phyloP scores from a whole-genome alignment of 495 filamentous ascomycete species.

The Aspergillus incahuasiensis region DNA sequence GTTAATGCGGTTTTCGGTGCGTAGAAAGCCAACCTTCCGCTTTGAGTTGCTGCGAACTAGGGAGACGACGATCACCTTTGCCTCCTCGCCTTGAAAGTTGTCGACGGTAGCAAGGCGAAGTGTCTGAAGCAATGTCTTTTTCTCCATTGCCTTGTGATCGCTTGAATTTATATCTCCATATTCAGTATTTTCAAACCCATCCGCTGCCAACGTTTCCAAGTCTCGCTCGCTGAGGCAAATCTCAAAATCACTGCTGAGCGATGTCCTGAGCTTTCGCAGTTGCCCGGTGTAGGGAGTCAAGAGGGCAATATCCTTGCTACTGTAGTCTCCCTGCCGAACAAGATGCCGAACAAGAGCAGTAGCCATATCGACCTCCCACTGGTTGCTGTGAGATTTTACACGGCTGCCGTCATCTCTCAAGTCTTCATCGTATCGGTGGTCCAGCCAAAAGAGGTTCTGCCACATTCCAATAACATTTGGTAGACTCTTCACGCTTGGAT shows the following conservation, averaged over 20 bases:
- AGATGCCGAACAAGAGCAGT: conserved; percentile 65
- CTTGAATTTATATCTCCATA: background rate
- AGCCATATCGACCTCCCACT: conserved; percentile 63
- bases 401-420: conserved; percentile 33
- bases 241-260: conserved; percentile 48
- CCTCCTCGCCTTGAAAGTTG: conserved; percentile 79
- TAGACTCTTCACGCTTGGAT: conserved; percentile 54
- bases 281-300: conserved; percentile 75
- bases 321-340: conserved; percentile 62
- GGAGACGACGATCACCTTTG: conserved; percentile 71
- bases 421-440: conserved; percentile 58
- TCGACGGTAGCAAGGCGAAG: conserved; percentile 68
- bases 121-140: background rate
- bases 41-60: conserved; percentile 68
- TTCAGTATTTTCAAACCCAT: conserved; percentile 34
- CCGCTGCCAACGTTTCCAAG: conserved; percentile 51
- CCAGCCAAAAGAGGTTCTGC: conserved; percentile 66
- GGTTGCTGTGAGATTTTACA: conserved; percentile 59
- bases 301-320: conserved; percentile 67
- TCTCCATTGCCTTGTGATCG: background rate
- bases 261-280: conserved; percentile 53
- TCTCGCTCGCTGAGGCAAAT: conserved; percentile 61
- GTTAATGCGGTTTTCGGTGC: conserved; percentile 74
- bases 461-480: conserved; percentile 63
- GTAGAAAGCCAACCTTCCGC: conserved; percentile 63